These are phyloP conservation scores for Euphorbia peplus DNA, from an alignment of 345 rosid genomes.

Conservation along the genomic window DNA sequence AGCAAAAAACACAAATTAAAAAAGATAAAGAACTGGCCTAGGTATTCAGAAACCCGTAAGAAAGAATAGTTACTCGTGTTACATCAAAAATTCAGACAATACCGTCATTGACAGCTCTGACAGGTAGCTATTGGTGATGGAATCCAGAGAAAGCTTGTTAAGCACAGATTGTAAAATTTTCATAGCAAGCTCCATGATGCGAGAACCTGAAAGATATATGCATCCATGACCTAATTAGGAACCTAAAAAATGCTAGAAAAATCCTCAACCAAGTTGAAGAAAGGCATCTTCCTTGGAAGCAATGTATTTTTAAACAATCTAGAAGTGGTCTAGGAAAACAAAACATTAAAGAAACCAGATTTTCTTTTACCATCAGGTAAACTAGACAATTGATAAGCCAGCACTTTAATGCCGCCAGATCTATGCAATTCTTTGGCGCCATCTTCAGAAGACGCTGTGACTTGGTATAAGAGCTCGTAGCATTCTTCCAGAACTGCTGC, in stretches of 20 bases:
- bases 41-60: background rate
- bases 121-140: slow-evolving; percentile 33
- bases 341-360: background rate
- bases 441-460: slow-evolving; percentile 51
- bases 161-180: slow-evolving; percentile 58
- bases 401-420: slow-evolving; percentile 66
- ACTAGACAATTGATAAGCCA: slow-evolving; percentile 53
- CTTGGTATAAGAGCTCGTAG: slow-evolving; percentile 69
- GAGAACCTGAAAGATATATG: slow-evolving; percentile 55
- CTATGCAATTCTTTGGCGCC: slow-evolving; percentile 48
- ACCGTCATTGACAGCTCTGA: slow-evolving; percentile 61
- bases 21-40: background rate
- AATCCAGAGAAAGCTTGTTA: slow-evolving; percentile 42
- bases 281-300: background rate
- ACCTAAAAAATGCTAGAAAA: background rate
- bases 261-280: background rate
- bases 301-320: background rate
- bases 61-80: background rate
- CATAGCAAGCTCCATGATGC: slow-evolving; percentile 63
- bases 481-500: slow-evolving; percentile 56
- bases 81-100: slow-evolving; percentile 22
- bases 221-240: background rate
- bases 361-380: slow-evolving; percentile 57
- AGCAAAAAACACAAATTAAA: background rate
- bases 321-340: background rate